phyloP scores from a whole-genome alignment of 2,329 filamentous ascomycete species.

The Biscogniauxia mediterranea region DNA sequence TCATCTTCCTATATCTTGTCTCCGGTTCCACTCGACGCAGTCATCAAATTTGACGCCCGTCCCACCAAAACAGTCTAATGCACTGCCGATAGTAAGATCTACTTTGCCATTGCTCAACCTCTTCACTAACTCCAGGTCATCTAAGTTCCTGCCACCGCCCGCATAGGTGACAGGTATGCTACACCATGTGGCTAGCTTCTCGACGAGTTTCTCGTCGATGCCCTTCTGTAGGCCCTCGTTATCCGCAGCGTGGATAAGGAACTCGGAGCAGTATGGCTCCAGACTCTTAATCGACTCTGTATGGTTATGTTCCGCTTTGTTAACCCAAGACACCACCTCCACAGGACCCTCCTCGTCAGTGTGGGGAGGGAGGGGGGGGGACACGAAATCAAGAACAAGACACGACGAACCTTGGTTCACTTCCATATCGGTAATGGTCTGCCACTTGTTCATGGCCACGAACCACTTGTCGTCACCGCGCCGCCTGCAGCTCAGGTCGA shows the following conservation, averaged over 20 bases:
- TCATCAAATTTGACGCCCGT: constrained; percentile 82
- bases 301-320: background rate
- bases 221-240: constrained; percentile 92
- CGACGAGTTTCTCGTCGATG: constrained; percentile 82
- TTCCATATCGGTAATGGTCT: constrained; percentile 95
- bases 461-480: constrained; percentile 75
- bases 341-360: background rate
- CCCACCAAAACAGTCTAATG: constrained; percentile 93
- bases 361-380: constrained; percentile 9
- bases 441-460: constrained; percentile 99
- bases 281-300: constrained; percentile 76
- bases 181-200: constrained; percentile 78
- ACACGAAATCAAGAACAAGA: background rate
- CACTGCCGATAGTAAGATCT: constrained; percentile 94
- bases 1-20: constrained; percentile 31
- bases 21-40: constrained; percentile 81
- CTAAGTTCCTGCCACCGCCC: constrained; percentile 80
- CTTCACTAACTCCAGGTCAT: constrained; percentile 81
- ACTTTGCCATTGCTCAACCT: constrained; percentile 75
- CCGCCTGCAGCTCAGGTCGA: constrained; percentile 88
- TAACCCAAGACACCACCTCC: background rate
- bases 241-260: constrained; percentile 94
- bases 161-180: constrained; percentile 93
- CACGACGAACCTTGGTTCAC: constrained; percentile 69
- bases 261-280: constrained; percentile 92